phyloP scores from a whole-genome alignment of 225 moss, liverwort and hornwort species.

The Polytrichum commune region DNA sequence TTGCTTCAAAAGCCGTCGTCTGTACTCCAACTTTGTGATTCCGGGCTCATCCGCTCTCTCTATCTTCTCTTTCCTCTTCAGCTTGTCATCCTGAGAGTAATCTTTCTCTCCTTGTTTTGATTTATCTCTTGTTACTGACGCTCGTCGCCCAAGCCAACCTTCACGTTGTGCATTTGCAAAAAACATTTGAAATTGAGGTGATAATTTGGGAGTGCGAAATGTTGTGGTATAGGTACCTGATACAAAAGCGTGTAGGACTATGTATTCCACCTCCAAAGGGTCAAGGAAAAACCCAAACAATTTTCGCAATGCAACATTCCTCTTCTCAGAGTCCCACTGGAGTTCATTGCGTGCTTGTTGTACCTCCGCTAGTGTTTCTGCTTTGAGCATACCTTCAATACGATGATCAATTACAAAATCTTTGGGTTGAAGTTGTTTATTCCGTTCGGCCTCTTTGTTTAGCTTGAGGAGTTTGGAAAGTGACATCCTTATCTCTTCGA shows the following conservation, averaged over 20 bases:
- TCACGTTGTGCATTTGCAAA: slow-evolving; percentile 25
- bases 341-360: slow-evolving; percentile 83
- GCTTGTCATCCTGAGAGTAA: background rate
- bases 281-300: slow-evolving; percentile 79
- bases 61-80: slow-evolving; percentile 28
- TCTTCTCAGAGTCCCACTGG: slow-evolving; percentile 88
- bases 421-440: slow-evolving; percentile 57
- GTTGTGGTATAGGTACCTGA: slow-evolving; percentile 78
- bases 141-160: slow-evolving; percentile 29
- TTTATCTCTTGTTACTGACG: slow-evolving; percentile 22
- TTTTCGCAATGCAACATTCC: slow-evolving; percentile 77
- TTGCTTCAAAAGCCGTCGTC: slow-evolving; percentile 82
- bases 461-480: slow-evolving; percentile 48
- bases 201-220: slow-evolving; percentile 69
- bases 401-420: slow-evolving; percentile 93
- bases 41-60: slow-evolving; percentile 61
- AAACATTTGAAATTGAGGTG: slow-evolving; percentile 49
- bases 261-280: slow-evolving; percentile 84
- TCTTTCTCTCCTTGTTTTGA: slow-evolving; percentile 31
- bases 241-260: slow-evolving; percentile 67
- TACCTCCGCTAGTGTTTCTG: slow-evolving; percentile 54
- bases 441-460: slow-evolving; percentile 57
- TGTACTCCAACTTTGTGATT: slow-evolving; percentile 71
- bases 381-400: slow-evolving; percentile 63
- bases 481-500: slow-evolving; percentile 50